phyloP scores from a whole-genome alignment of 208 protist genomes.

The Acanthamoeba quina region DNA sequence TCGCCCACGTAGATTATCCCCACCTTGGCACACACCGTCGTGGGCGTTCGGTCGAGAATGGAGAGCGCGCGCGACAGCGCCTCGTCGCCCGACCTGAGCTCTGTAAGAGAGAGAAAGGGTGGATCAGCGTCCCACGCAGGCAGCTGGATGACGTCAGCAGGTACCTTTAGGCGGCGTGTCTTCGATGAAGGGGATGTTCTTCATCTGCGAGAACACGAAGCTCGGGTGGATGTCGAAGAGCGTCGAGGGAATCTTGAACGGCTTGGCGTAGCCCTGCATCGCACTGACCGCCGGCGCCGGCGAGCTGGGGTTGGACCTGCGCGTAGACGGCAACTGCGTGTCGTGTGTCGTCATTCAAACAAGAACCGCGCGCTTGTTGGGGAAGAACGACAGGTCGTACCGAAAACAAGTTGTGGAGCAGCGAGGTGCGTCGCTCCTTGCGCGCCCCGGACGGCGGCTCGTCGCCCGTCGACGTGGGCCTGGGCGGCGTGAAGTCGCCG shows the following conservation, averaged over 20 bases:
- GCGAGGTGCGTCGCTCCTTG: slow-evolving; percentile 40
- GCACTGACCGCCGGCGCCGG: neutral
- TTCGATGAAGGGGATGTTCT: slow-evolving; percentile 71
- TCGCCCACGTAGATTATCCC: slow-evolving; percentile 65
- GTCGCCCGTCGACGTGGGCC: neutral
- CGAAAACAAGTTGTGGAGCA: slow-evolving; percentile 36
- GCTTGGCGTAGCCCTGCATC: neutral
- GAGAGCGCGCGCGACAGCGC: slow-evolving; percentile 4
- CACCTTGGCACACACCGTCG: slow-evolving; percentile 21
- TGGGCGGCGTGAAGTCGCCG: neutral
- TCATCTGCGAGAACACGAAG: slow-evolving; percentile 63
- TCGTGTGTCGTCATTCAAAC: no score
- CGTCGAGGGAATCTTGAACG: slow-evolving; percentile 20
- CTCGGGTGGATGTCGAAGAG: slow-evolving; percentile 67
- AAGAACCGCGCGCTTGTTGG: no score
- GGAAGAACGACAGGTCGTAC: neutral
- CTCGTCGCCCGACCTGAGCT: slow-evolving; percentile 20
- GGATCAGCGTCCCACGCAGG: neutral
- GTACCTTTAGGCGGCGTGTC: slow-evolving; percentile 11
- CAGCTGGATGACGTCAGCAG: neutral
- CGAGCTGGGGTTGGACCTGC: neutral
- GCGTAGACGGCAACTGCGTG: neutral
- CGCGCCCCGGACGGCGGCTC: neutral
- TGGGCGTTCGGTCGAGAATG: slow-evolving; percentile 61
- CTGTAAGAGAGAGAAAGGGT: neutral